These are phyloP conservation scores for Flammula alnicola DNA, from an alignment of 1,284 basidiomycete species.

Conservation along the genomic window DNA sequence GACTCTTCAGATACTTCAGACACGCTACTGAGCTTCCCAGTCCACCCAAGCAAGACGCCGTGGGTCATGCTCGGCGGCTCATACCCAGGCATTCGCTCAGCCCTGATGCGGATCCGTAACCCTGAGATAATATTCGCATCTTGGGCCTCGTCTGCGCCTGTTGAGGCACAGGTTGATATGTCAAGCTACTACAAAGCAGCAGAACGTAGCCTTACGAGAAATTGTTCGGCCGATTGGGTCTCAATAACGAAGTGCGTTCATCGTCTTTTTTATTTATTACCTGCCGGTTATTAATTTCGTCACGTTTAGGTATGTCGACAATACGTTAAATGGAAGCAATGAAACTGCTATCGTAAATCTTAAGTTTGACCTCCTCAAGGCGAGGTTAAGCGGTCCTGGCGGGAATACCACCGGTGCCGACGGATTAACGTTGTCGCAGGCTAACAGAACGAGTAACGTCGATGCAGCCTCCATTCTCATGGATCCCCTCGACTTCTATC, in stretches of 20 bases:
- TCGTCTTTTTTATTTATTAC: neutral
- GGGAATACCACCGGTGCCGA: constrained; percentile 42
- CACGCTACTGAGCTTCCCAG: constrained; percentile 27
- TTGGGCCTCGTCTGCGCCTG: constrained; percentile 56
- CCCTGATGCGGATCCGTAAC: constrained; percentile 48
- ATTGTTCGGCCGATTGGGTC: constrained; percentile 58
- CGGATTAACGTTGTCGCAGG: constrained; percentile 37
- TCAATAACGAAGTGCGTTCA: constrained; percentile 39
- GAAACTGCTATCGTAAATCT: constrained; percentile 37
- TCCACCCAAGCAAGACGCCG: constrained; percentile 48
- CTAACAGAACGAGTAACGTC: constrained; percentile 41
- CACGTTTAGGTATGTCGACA: constrained; percentile 44
- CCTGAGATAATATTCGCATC: constrained; percentile 50
- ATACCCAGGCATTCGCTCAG: constrained; percentile 48
- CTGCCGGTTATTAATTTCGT: neutral
- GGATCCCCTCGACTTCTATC: constrained; percentile 54
- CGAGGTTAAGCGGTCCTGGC: constrained; percentile 45
- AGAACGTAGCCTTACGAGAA: constrained; percentile 52
- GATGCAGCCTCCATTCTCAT: constrained; percentile 48
- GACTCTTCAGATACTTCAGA: constrained; percentile 21
- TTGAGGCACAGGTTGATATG: constrained; percentile 56
- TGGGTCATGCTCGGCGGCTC: constrained; percentile 56
- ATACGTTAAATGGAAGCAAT: constrained; percentile 39
- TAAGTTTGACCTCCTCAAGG: constrained; percentile 48
- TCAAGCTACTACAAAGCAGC: constrained; percentile 53